Conservation (phyloP, 2,329 filamentous ascomycete genomes). For the Fusarium lateritium region DNA sequence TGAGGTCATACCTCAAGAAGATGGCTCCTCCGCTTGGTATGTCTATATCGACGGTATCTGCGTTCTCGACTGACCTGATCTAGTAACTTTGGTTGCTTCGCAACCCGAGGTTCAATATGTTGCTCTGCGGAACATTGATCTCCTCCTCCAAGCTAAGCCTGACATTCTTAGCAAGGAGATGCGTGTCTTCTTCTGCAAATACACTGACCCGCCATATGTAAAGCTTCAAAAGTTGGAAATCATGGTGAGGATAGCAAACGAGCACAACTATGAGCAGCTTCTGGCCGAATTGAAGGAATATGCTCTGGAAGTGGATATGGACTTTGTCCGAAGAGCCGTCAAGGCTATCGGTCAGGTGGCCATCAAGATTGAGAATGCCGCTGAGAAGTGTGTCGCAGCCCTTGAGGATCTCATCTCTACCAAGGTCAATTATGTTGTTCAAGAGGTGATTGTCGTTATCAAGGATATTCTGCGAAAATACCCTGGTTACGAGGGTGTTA, state of each 20-base stretch:
- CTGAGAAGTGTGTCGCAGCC: constrained; percentile 95
- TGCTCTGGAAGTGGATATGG: constrained; percentile 98
- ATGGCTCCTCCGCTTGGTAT: constrained; percentile 95
- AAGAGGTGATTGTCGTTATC: constrained; percentile 98
- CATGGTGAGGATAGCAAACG: constrained; percentile 99
- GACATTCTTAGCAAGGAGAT: constrained; percentile 98
- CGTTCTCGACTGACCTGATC: constrained; percentile 1
- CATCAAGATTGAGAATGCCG: constrained; percentile 97
- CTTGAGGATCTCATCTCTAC: constrained; percentile 94
- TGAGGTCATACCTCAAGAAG: constrained; percentile 93
- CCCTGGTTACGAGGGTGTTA: constrained; percentile 97
- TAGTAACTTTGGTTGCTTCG: constrained; percentile 95
- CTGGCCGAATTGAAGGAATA: constrained; percentile 97
- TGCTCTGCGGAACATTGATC: constrained; percentile 94
- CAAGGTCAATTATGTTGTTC: constrained; percentile 99
- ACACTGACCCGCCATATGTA: constrained; percentile 97
- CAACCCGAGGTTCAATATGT: constrained; percentile 98
- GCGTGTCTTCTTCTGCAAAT: constrained; percentile 99
- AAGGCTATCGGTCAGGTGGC: constrained; percentile 98
- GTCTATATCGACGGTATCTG: constrained; percentile 44
- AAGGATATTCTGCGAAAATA: constrained; percentile 99
- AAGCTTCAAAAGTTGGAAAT: constrained; percentile 99
- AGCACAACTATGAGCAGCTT: constrained; percentile 95
- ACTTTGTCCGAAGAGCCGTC: constrained; percentile 94
- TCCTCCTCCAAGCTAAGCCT: constrained; percentile 94